Conservation (phyloP, 2,329 filamentous ascomycete genomes). For the Tolypocladium ovalisporum region DNA sequence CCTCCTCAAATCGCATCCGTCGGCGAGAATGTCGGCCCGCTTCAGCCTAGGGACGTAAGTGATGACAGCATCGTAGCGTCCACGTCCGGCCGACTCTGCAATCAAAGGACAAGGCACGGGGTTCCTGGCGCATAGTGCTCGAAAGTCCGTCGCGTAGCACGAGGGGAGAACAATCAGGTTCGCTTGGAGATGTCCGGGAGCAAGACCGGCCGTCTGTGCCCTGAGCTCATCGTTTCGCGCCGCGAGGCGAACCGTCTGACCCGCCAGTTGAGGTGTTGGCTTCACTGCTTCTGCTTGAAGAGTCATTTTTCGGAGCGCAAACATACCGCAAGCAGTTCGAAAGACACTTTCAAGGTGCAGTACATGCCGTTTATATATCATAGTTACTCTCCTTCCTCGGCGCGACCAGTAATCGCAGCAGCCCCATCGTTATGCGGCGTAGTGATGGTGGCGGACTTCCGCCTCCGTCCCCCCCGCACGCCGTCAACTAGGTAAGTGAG, state of each 20-base stretch:
- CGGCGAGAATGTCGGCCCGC: background rate
- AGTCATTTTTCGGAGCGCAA: background rate
- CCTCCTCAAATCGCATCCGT: background rate
- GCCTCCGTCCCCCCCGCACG: slow-evolving; percentile 4
- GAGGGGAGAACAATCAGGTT: slow-evolving; percentile 51
- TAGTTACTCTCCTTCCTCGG: background rate
- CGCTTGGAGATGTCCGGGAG: slow-evolving; percentile 46
- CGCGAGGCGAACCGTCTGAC: slow-evolving; percentile 29
- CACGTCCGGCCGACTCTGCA: background rate
- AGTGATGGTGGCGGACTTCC: slow-evolving; percentile 6
- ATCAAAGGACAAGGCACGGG: slow-evolving; percentile 49
- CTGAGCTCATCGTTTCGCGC: slow-evolving; percentile 18
- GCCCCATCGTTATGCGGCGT: background rate
- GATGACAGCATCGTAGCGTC: background rate
- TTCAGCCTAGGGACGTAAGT: background rate
- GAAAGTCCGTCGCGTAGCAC: slow-evolving; percentile 45
- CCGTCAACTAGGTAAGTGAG: background rate
- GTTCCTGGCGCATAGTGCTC: slow-evolving; percentile 46
- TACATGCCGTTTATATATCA: background rate
- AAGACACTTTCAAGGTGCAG: background rate
- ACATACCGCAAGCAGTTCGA: background rate
- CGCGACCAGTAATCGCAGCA: background rate
- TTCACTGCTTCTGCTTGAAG: background rate
- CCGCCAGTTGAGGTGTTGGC: slow-evolving; percentile 2
- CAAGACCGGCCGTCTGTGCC: slow-evolving; percentile 40